These are phyloP conservation scores for Panus rudis DNA, from an alignment of 768 basidiomycete genomes.

Conservation along the genomic window DNA sequence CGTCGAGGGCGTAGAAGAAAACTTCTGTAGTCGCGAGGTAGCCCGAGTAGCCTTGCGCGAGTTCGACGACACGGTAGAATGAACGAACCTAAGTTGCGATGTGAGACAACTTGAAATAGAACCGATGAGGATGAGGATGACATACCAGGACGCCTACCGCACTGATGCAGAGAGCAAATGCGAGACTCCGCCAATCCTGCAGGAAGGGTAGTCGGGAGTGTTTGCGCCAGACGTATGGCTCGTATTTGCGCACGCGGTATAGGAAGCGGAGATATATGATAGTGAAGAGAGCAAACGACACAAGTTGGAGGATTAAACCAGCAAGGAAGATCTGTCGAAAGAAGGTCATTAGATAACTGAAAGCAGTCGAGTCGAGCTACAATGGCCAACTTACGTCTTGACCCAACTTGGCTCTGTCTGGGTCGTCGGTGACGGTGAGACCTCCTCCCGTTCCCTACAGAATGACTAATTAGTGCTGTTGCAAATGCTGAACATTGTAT, in stretches of 20 bases:
- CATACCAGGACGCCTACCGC: slow-evolving; percentile 57
- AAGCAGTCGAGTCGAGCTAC: not conserved
- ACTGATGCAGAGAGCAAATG: slow-evolving; percentile 43
- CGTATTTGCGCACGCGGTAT: slow-evolving; percentile 36
- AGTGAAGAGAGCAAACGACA: slow-evolving; percentile 45
- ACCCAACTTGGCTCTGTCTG: slow-evolving; percentile 4
- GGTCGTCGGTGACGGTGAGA: slow-evolving; percentile 35
- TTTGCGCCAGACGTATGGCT: slow-evolving; percentile 33
- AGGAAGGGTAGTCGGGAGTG: slow-evolving; percentile 39
- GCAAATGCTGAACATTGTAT: slow-evolving; percentile 1
- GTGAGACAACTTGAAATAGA: not conserved
- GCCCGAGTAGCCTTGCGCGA: slow-evolving; percentile 56
- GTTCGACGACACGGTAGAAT: slow-evolving; percentile 47
- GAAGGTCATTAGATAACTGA: not conserved
- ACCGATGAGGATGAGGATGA: slow-evolving; percentile 6
- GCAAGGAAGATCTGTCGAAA: slow-evolving; percentile 42
- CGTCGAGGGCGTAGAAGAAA: slow-evolving; percentile 63
- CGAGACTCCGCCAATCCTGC: slow-evolving; percentile 52
- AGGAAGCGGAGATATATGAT: slow-evolving; percentile 41
- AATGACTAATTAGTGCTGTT: not conserved
- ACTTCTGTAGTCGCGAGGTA: slow-evolving; percentile 49
- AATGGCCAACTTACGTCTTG: not conserved
- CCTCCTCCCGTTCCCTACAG: slow-evolving; percentile 42
- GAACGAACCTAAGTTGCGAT: slow-evolving; percentile 48
- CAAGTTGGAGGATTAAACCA: slow-evolving; percentile 48